Conservation (phyloP, 768 basidiomycete species). For the Udeniomyces megalosporus region DNA sequence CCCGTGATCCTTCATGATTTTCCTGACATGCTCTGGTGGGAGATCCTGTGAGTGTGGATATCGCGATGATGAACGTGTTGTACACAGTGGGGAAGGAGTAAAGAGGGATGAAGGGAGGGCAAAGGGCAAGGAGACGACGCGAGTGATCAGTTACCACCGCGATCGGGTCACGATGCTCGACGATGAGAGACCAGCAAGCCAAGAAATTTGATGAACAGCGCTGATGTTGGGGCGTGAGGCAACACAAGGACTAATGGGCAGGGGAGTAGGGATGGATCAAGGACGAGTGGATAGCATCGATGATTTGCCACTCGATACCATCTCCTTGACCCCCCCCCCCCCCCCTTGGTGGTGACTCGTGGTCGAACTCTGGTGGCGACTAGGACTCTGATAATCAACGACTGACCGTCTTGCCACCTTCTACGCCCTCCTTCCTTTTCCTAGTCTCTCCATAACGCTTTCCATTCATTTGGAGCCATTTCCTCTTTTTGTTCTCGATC, state of each 20-base stretch:
- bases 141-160: too few species aligned
- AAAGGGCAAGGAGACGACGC: not conserved
- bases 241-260: too few species aligned
- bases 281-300: not conserved
- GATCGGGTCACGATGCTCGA: too few species aligned
- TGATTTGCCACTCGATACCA: too few species aligned
- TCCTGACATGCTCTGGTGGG: constrained; percentile 92
- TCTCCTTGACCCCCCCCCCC: not conserved
- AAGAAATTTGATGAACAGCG: too few species aligned
- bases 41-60: constrained; percentile 46
- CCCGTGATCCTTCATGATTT: constrained; percentile 99
- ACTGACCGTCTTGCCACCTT: constrained; percentile 30
- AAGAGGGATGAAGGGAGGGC: not conserved
- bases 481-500: constrained; percentile 79
- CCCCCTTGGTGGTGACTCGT: not conserved
- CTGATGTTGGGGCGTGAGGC: too few species aligned
- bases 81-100: too few species aligned
- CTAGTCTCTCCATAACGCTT: constrained; percentile 62
- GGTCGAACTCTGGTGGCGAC: not conserved
- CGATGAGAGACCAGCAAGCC: too few species aligned
- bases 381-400: constrained; percentile 3
- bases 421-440: constrained; percentile 49
- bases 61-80: not conserved
- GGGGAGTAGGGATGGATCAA: too few species aligned
- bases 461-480: constrained; percentile 88